Percentiles rank a stretch among this genome's conserved stretches.
Evolutionary conservation across 176 grass and related monocot genomes (phyloP).

Genomic region (Elymus sibiricus): DNA sequence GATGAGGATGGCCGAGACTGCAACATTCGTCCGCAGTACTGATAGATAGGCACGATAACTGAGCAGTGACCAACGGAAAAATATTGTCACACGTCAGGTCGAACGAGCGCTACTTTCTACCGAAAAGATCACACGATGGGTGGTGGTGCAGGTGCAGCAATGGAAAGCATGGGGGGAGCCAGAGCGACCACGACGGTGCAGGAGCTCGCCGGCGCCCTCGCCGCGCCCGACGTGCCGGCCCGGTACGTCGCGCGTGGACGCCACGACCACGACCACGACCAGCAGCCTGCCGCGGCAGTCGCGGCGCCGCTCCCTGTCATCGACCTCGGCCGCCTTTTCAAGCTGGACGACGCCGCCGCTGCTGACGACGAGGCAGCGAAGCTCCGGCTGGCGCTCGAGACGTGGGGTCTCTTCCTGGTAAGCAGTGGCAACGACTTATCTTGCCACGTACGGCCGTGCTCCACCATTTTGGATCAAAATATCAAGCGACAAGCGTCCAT

Average conservation of each 20-base stretch:
- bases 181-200: constrained; percentile 4
- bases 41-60: too few species aligned
- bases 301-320: constrained; percentile 2
- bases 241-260: constrained; percentile 16
- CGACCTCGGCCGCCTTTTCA: constrained; percentile 40
- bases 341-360: neutral
- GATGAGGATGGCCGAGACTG: too few species aligned
- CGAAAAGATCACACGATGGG: neutral
- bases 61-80: too few species aligned
- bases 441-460: neutral
- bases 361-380: constrained; percentile 26
- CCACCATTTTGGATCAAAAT: neutral
- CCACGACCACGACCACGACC: neutral
- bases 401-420: constrained; percentile 33
- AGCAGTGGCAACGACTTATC: too few species aligned
- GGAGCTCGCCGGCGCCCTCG: constrained; percentile 19
- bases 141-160: neutral
- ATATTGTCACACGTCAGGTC: too few species aligned
- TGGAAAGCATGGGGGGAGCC: neutral
- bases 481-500: neutral
- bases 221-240: neutral
- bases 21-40: too few species aligned
- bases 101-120: too few species aligned
- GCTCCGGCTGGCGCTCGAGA: constrained; percentile 36
- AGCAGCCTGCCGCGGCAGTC: too few species aligned